Conservation (phyloP, 345 rosid genomes). For the Ceriops zippeliana region DNA sequence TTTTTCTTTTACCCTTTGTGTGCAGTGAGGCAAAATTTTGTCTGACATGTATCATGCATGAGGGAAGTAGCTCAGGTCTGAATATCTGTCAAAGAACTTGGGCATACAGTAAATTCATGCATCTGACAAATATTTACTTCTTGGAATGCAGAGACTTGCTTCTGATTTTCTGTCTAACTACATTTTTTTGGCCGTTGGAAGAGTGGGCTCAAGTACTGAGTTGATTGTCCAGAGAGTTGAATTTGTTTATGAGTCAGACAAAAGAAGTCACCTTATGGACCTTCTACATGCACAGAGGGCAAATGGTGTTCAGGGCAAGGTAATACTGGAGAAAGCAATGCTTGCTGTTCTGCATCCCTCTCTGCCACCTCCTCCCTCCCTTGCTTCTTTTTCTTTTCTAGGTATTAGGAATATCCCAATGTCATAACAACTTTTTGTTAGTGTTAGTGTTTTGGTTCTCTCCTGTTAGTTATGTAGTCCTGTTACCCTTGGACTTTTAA, state of each 20-base stretch:
- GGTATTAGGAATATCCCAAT: too few species aligned
- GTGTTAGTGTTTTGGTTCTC: not conserved
- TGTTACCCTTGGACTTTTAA: not conserved
- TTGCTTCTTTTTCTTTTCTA: not conserved
- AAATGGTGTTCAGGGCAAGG: constrained; percentile 79
- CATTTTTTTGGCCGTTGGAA: constrained; percentile 92
- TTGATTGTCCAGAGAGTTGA: constrained; percentile 96
- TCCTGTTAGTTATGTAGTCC: not conserved
- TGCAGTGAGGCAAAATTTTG: not conserved
- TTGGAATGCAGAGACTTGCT: constrained; percentile 78
- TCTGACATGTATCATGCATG: constrained; percentile 1
- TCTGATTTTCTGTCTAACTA: constrained; percentile 83
- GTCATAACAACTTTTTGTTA: too few species aligned
- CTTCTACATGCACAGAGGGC: constrained; percentile 96
- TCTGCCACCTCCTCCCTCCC: not conserved
- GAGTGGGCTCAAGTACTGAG: constrained; percentile 99
- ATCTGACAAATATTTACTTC: constrained; percentile 12
- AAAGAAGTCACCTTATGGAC: constrained; percentile 99
- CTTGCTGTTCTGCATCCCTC: not conserved
- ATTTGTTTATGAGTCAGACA: constrained; percentile 85
- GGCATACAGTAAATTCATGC: not conserved
- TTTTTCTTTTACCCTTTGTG: too few species aligned
- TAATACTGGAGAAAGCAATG: constrained; percentile 19
- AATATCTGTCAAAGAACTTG: too few species aligned
- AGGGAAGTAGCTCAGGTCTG: not conserved